Conservation (phyloP, 768 basidiomycete genomes). For the Lyophyllum atratum region DNA sequence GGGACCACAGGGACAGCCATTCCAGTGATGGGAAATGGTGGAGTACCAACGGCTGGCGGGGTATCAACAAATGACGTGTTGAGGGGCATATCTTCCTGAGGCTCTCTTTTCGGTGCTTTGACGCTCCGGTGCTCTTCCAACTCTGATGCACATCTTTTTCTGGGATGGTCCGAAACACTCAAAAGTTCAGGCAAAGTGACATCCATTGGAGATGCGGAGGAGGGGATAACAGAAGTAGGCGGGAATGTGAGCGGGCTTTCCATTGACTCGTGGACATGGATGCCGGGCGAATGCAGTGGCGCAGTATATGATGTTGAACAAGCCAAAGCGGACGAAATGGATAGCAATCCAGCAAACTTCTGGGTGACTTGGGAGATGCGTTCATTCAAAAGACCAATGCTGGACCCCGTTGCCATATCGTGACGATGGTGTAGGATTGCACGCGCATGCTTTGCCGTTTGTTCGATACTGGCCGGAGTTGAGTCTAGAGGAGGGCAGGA, state of each 20-base stretch:
- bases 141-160: slow-evolving; percentile 46
- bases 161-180: slow-evolving; percentile 37
- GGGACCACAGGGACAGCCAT: slow-evolving; percentile 12
- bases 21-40: slow-evolving; percentile 16
- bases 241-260: slow-evolving; percentile 17
- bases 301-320: slow-evolving; percentile 13
- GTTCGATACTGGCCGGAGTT: slow-evolving; percentile 50
- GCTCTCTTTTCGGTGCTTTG: slow-evolving; percentile 51
- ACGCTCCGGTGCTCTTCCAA: slow-evolving; percentile 43
- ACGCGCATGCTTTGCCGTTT: slow-evolving; percentile 60
- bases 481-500: slow-evolving; percentile 12
- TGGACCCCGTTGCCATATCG: slow-evolving; percentile 46
- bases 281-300: slow-evolving; percentile 17
- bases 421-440: slow-evolving; percentile 47
- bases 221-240: slow-evolving; percentile 8
- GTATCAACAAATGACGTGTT: slow-evolving; percentile 21
- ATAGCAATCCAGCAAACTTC: slow-evolving; percentile 46
- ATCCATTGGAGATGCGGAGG: slow-evolving; percentile 23
- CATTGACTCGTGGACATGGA: slow-evolving; percentile 14
- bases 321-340: slow-evolving; percentile 23
- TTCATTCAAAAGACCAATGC: slow-evolving; percentile 57
- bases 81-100: slow-evolving; percentile 42
- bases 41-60: slow-evolving; percentile 12
- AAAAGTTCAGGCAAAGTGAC: slow-evolving; percentile 21
- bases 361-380: slow-evolving; percentile 55